phyloP scores from a whole-genome alignment of 148 eudicot species.

The Linanthus parryae region DNA sequence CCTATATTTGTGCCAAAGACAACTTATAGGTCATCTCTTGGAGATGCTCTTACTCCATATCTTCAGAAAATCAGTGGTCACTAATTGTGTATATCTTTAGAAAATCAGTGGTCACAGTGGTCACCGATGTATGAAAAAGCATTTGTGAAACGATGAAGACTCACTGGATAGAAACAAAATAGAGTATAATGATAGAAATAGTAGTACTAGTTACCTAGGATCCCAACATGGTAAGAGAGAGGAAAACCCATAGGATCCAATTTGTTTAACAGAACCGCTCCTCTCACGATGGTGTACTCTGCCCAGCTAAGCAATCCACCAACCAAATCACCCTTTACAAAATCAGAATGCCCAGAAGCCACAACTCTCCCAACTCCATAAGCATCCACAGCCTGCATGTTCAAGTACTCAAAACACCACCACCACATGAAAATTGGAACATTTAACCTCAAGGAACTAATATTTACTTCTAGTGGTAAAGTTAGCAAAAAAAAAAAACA shows the following conservation, averaged over 20 bases:
- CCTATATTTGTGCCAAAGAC: too few relatives aligned
- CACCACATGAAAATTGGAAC: background rate
- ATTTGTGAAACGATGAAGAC: too few relatives aligned
- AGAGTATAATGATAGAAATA: too few relatives aligned
- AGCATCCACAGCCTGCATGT: constrained; percentile 18
- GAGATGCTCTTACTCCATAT: too few relatives aligned
- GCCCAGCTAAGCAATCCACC: constrained; percentile 43
- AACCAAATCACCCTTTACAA: constrained; percentile 41
- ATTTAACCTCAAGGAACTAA: too few relatives aligned
- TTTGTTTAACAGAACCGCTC: constrained; percentile 21
- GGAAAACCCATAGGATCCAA: constrained; percentile 38
- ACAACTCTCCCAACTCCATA: constrained; percentile 52
- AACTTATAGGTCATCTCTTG: too few relatives aligned
- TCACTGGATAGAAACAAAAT: too few relatives aligned
- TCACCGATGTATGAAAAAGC: too few relatives aligned
- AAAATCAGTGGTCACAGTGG: too few relatives aligned
- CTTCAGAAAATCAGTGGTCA: too few relatives aligned
- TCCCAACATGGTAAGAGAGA: constrained; percentile 44
- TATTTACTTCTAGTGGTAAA: too few relatives aligned
- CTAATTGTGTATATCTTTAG: too few relatives aligned
- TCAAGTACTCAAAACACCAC: background rate
- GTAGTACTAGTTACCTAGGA: constrained; percentile 33
- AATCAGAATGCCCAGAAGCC: constrained; percentile 35
- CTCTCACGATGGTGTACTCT: constrained; percentile 30
- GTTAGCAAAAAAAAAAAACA: background rate